phyloP scores from a whole-genome alignment of 2,329 filamentous ascomycete species.

The Dactylellina parvicollis region DNA sequence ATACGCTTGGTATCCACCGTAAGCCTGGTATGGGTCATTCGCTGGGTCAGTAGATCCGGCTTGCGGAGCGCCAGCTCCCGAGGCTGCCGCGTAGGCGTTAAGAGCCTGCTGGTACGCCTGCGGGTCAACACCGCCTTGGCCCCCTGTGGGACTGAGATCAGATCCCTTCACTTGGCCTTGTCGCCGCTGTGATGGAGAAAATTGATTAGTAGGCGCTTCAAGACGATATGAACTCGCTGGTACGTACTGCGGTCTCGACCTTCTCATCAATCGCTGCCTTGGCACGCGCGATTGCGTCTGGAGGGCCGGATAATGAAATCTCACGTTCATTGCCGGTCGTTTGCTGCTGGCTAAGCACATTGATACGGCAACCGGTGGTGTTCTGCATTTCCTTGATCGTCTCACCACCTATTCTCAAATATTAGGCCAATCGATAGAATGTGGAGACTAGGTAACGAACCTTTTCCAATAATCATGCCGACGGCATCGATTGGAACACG shows the following conservation, averaged over 20 bases:
- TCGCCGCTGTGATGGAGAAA: slow-evolving; percentile 29
- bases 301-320: slow-evolving; percentile 82
- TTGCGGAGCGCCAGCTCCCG: slow-evolving; percentile 21
- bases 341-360: slow-evolving; percentile 79
- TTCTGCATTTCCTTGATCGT: slow-evolving; percentile 95
- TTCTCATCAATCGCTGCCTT: slow-evolving; percentile 90
- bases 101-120: slow-evolving; percentile 48
- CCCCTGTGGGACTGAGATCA: slow-evolving; percentile 27
- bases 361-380: slow-evolving; percentile 90
- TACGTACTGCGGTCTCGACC: slow-evolving; percentile 83
- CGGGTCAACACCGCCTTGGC: slow-evolving; percentile 26
- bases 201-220: slow-evolving; percentile 5
- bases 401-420: slow-evolving; percentile 72
- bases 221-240: neutral
- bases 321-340: slow-evolving; percentile 82
- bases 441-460: slow-evolving; percentile 58
- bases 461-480: slow-evolving; percentile 96
- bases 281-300: slow-evolving; percentile 79
- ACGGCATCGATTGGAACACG: slow-evolving; percentile 89
- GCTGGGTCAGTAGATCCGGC: slow-evolving; percentile 46
- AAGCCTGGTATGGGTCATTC: slow-evolving; percentile 58
- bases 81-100: slow-evolving; percentile 49
- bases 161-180: slow-evolving; percentile 47
- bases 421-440: neutral
- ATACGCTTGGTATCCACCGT: slow-evolving; percentile 58